Conservation (phyloP, 805 yeast species). For the Candida saitoana region DNA sequence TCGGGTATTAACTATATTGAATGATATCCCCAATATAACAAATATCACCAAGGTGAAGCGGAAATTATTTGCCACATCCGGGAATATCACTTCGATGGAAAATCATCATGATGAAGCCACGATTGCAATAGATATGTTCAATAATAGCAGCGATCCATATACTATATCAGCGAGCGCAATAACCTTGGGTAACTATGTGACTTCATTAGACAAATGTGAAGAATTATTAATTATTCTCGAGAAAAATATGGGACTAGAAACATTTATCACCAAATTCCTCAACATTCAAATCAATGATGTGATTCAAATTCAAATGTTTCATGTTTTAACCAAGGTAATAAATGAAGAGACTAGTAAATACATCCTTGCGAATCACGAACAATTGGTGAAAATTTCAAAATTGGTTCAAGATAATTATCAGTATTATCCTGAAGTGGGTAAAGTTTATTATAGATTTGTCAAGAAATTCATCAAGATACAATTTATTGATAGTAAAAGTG, state of each 20-base stretch:
- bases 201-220: slow-evolving; percentile 14
- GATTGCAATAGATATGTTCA: slow-evolving; percentile 12
- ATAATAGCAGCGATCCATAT: slow-evolving; percentile 17
- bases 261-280: slow-evolving; percentile 20
- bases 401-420: slow-evolving; percentile 29
- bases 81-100: slow-evolving; percentile 32
- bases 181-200: slow-evolving; percentile 33
- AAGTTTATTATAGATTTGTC: slow-evolving; percentile 25
- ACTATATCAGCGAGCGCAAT: slow-evolving; percentile 27
- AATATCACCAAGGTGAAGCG: slow-evolving; percentile 17
- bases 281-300: slow-evolving; percentile 24
- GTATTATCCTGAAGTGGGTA: slow-evolving; percentile 32
- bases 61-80: slow-evolving; percentile 30
- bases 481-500: slow-evolving; percentile 7
- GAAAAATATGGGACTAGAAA: slow-evolving; percentile 5
- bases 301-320: slow-evolving; percentile 35
- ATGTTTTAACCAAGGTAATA: slow-evolving; percentile 29
- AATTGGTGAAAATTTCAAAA: slow-evolving; percentile 19
- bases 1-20: slow-evolving; percentile 9
- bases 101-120: slow-evolving; percentile 20
- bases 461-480: slow-evolving; percentile 20
- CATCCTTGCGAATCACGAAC: slow-evolving; percentile 12
- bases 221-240: slow-evolving; percentile 7
- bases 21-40: slow-evolving; percentile 4
- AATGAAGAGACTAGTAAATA: slow-evolving; percentile 10